Evolutionary conservation across 225 moss, liverwort and hornwort genomes (phyloP).

Genomic region (Polytrichum formosum): DNA sequence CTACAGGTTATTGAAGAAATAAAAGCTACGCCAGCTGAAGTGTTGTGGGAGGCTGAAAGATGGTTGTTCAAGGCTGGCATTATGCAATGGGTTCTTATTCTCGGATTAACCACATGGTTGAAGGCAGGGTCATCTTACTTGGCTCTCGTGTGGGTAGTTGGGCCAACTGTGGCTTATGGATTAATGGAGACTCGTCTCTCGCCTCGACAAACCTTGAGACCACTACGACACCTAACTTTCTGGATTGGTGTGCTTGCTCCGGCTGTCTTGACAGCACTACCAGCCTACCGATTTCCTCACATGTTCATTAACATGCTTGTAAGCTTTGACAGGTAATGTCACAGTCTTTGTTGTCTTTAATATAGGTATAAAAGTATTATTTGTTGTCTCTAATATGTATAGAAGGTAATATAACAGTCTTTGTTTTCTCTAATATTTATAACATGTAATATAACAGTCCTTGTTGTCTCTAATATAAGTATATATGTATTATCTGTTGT

Average conservation of each 20-base stretch:
- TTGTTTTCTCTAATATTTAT: too few species aligned
- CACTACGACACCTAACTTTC: constrained; percentile 51
- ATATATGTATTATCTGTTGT: too few species aligned
- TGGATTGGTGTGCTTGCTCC: constrained; percentile 70
- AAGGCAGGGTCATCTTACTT: constrained; percentile 75
- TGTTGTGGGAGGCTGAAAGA: constrained; percentile 69
- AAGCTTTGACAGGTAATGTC: constrained; percentile 71
- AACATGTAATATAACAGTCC: constrained; percentile 38
- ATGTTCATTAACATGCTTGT: constrained; percentile 59
- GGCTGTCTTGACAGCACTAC: constrained; percentile 44
- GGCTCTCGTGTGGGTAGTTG: constrained; percentile 41
- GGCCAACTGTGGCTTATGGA: constrained; percentile 59
- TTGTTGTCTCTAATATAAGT: too few species aligned
- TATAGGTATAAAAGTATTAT: too few species aligned
- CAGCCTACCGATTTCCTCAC: constrained; percentile 52
- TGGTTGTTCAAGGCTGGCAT: constrained; percentile 90
- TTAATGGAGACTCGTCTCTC: constrained; percentile 74
- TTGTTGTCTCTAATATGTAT: too few species aligned
- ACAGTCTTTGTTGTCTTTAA: too few species aligned
- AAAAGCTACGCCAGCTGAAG: constrained; percentile 18
- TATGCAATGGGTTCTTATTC: constrained; percentile 74
- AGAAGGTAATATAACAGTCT: too few species aligned
- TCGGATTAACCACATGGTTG: constrained; percentile 73
- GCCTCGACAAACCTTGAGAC: constrained; percentile 50
- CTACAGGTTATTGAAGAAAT: constrained; percentile 5